Percentiles rank a stretch among this genome's conserved stretches.
phyloP scores from a whole-genome alignment of 495 filamentous ascomycete species.

The Aspergillus baeticus region DNA sequence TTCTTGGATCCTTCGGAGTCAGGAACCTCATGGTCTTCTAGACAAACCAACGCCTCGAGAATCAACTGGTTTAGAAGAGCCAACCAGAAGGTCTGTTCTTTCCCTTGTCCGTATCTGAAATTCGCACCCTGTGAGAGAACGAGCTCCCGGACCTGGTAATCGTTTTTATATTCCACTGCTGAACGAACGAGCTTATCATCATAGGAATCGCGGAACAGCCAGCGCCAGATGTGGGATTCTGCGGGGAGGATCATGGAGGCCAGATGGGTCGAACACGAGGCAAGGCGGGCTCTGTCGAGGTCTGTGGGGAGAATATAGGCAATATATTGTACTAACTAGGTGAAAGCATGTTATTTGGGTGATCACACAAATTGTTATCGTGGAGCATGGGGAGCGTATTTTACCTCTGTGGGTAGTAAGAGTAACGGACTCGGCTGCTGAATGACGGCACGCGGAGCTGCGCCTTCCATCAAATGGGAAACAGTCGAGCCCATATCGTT shows the following conservation, averaged over 20 bases:
- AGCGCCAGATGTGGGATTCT: constrained; percentile 33
- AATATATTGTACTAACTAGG: constrained; percentile 32
- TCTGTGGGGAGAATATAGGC: constrained; percentile 33
- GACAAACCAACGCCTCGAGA: constrained; percentile 19
- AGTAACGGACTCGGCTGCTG: background rate
- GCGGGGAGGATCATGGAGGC: constrained; percentile 17
- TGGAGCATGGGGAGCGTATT: no score
- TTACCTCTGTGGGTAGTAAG: constrained; percentile 1
- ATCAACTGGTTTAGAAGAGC: constrained; percentile 30
- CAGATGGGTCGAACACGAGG: constrained; percentile 25
- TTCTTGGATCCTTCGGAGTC: constrained; percentile 32
- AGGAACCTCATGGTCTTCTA: background rate
- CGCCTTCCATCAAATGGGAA: no score
- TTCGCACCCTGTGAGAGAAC: constrained; percentile 22
- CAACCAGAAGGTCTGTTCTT: constrained; percentile 28
- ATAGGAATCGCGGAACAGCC: constrained; percentile 32
- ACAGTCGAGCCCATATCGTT: no score
- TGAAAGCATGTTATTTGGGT: background rate
- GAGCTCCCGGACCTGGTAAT: constrained; percentile 34
- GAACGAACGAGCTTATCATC: constrained; percentile 24
- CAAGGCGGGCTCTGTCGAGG: constrained; percentile 30
- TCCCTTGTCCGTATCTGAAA: constrained; percentile 19
- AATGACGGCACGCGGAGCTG: background rate
- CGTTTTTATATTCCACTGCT: constrained; percentile 25
- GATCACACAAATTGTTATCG: background rate